Percentiles rank a stretch among this genome's conserved stretches.
phyloP scores from a whole-genome alignment of 2,329 filamentous ascomycete species.

The Truncatella angustata region DNA sequence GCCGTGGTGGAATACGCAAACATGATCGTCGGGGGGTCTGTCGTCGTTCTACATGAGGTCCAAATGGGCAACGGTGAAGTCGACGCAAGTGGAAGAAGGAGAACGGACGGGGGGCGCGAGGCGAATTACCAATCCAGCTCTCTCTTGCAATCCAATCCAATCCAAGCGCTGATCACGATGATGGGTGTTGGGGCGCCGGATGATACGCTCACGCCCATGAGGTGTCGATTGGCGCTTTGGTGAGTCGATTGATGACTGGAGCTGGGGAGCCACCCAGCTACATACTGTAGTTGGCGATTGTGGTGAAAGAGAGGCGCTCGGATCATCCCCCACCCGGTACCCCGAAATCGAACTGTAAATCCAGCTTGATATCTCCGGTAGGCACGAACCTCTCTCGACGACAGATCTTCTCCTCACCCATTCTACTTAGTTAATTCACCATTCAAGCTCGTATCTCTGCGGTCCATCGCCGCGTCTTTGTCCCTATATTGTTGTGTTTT shows the following conservation, averaged over 20 bases:
- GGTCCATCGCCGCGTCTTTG: too few relatives aligned
- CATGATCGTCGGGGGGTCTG: constrained; percentile 26
- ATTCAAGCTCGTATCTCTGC: too few relatives aligned
- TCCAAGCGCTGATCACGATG: background rate
- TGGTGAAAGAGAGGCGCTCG: too few relatives aligned
- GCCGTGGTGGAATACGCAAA: constrained; percentile 26
- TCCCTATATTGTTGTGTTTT: background rate
- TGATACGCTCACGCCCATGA: background rate
- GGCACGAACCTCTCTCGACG: too few relatives aligned
- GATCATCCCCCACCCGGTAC: too few relatives aligned
- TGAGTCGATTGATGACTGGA: too few relatives aligned
- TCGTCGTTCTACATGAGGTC: constrained; percentile 7
- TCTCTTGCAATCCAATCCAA: background rate
- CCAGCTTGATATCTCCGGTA: too few relatives aligned
- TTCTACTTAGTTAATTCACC: too few relatives aligned
- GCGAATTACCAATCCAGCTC: constrained; percentile 1
- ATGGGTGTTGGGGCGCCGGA: background rate
- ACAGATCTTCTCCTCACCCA: too few relatives aligned
- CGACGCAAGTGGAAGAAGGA: too few relatives aligned
- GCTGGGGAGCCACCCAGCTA: too few relatives aligned
- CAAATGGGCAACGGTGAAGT: background rate
- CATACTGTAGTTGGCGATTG: background rate
- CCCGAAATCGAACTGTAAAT: too few relatives aligned
- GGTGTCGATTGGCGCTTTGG: background rate
- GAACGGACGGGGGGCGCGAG: background rate